A percentile compares a stretch with the other conserved stretches of the same genome.
phyloP scores from a whole-genome alignment of 352 stramenopile genomes.

The Phytophthora pluvialis region DNA sequence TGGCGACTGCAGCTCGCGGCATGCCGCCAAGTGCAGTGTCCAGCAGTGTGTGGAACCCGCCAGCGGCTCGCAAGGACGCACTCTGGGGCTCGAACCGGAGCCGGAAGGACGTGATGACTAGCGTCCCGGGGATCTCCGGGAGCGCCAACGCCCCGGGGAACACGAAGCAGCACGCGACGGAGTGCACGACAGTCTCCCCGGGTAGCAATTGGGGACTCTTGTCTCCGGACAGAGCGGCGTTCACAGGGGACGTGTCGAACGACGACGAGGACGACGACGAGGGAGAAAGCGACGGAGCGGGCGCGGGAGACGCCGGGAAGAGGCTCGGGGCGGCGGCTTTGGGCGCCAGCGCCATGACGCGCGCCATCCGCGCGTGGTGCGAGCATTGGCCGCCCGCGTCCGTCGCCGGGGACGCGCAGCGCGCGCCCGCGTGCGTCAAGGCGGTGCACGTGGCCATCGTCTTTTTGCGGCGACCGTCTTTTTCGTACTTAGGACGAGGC shows the following conservation, averaged over 20 bases:
- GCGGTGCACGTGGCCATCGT: slow-evolving; percentile 39
- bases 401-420: slow-evolving; percentile 59
- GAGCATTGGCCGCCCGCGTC: slow-evolving; percentile 58
- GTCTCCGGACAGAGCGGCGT: slow-evolving; percentile 7
- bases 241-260: slow-evolving; percentile 29
- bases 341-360: slow-evolving; percentile 79
- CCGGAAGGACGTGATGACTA: slow-evolving; percentile 73
- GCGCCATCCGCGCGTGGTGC: slow-evolving; percentile 82
- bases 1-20: slow-evolving; percentile 64
- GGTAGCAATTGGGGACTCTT: slow-evolving; percentile 36
- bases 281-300: slow-evolving; percentile 17
- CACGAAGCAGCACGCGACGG: slow-evolving; percentile 57
- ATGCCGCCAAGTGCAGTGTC: slow-evolving; percentile 69
- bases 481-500: slow-evolving; percentile 16
- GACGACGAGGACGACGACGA: slow-evolving; percentile 36
- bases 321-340: slow-evolving; percentile 36
- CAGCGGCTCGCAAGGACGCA: slow-evolving; percentile 41
- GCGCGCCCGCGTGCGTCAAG: slow-evolving; percentile 70
- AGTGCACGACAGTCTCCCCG: slow-evolving; percentile 48
- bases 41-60: slow-evolving; percentile 63
- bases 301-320: slow-evolving; percentile 11
- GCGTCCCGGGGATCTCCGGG: slow-evolving; percentile 55
- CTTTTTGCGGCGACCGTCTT: slow-evolving; percentile 3
- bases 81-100: slow-evolving; percentile 77
- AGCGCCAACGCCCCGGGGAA: slow-evolving; percentile 55